These are phyloP conservation scores for Aspergillus incahuasiensis DNA, from an alignment of 495 filamentous ascomycete genomes.

Conservation along the genomic window DNA sequence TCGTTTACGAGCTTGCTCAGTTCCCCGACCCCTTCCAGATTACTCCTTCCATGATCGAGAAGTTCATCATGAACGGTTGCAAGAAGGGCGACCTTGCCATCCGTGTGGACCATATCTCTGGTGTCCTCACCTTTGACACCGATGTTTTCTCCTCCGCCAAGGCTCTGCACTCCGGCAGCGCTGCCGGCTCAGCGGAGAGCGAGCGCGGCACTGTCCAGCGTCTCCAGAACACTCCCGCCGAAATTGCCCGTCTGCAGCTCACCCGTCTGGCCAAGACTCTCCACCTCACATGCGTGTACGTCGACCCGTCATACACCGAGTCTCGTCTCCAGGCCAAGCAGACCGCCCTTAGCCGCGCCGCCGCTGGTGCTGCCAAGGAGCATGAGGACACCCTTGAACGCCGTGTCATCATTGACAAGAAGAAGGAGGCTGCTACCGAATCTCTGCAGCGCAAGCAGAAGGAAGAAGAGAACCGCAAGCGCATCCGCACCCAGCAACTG, in stretches of 20 bases:
- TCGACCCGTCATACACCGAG: constrained; percentile 83
- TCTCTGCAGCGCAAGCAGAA: constrained; percentile 81
- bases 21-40: constrained; percentile 98
- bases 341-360: constrained; percentile 71
- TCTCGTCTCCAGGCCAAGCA: constrained; percentile 73
- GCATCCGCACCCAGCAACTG: constrained; percentile 74
- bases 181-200: constrained; percentile 81
- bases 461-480: constrained; percentile 83
- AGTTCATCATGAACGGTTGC: constrained; percentile 99
- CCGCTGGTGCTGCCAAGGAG: constrained; percentile 84
- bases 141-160: constrained; percentile 98
- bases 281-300: constrained; percentile 89
- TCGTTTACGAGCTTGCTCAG: constrained; percentile 88
- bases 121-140: constrained; percentile 93
- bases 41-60: constrained; percentile 85
- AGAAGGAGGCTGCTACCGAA: constrained; percentile 88
- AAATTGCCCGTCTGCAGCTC: constrained; percentile 94
- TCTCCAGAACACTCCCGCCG: constrained; percentile 93
- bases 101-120: constrained; percentile 90
- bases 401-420: constrained; percentile 88
- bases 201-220: constrained; percentile 85
- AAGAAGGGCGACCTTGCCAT: constrained; percentile 99
- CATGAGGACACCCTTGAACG: constrained; percentile 84
- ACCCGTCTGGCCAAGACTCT: constrained; percentile 86
- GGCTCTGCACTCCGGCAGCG: constrained; percentile 80